phyloP scores from a whole-genome alignment of 805 yeast species.

The Starmerella apis region DNA sequence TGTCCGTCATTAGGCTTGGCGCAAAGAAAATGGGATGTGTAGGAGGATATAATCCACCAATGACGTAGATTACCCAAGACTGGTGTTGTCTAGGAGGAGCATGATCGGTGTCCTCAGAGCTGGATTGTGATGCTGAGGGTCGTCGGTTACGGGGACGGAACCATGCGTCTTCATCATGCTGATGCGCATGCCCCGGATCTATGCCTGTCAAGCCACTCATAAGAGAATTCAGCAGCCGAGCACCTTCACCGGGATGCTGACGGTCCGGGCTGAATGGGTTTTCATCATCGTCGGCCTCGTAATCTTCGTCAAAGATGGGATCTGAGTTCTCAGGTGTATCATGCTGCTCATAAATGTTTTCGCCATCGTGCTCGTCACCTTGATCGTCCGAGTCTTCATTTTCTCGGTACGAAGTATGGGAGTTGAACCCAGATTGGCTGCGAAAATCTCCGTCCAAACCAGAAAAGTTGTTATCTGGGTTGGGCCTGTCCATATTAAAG shows the following conservation, averaged over 20 bases:
- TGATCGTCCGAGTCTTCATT: neutral
- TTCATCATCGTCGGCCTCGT: neutral
- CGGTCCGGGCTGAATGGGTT: neutral
- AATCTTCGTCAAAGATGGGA: neutral
- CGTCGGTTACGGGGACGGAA: neutral
- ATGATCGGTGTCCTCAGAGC: neutral
- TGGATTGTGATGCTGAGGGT: neutral
- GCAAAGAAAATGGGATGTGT: constrained; percentile 43
- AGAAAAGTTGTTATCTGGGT: neutral
- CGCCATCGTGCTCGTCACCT: neutral
- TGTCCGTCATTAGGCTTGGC: constrained; percentile 40
- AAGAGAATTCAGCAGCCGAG: neutral
- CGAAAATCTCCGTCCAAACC: neutral
- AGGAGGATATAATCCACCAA: constrained; percentile 46
- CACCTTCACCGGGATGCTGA: neutral
- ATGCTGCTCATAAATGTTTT: neutral
- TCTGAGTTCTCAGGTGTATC: neutral
- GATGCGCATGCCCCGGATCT: neutral
- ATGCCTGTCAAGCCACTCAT: neutral
- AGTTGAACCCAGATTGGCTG: too few species aligned
- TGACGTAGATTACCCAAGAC: constrained; percentile 50
- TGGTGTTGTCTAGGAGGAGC: constrained; percentile 2
- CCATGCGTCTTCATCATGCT: neutral
- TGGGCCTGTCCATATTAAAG: neutral
- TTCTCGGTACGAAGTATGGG: neutral